These are phyloP conservation scores for Pelargonium australe DNA, from an alignment of 441 rosid genomes.

Conservation along the genomic window DNA sequence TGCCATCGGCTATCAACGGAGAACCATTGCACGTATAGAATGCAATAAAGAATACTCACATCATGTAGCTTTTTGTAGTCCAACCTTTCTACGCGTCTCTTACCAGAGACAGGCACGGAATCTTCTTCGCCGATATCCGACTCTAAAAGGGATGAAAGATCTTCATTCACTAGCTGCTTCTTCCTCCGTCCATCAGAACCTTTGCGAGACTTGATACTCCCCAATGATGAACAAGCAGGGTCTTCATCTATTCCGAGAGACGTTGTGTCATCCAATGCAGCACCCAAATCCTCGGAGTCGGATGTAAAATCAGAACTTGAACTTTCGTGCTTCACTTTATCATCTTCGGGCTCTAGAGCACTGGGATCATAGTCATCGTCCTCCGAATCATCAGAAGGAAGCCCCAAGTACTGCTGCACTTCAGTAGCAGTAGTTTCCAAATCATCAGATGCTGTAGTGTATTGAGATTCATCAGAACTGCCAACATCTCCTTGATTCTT, in stretches of 20 bases:
- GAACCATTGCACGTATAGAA: not conserved
- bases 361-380: constrained; percentile 82
- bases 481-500: constrained; percentile 41
- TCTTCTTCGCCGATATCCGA: constrained; percentile 34
- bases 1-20: not conserved
- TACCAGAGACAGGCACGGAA: constrained; percentile 33
- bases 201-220: constrained; percentile 14
- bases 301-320: constrained; percentile 76
- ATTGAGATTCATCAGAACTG: constrained; percentile 62
- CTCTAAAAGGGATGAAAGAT: constrained; percentile 33
- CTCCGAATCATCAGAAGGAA: constrained; percentile 87
- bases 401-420: constrained; percentile 30
- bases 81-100: constrained; percentile 61
- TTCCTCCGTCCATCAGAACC: constrained; percentile 23
- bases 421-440: constrained; percentile 32
- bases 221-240: constrained; percentile 6
- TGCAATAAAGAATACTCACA: constrained; percentile 45
- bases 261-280: constrained; percentile 26
- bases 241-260: constrained; percentile 33
- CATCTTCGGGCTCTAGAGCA: constrained; percentile 37
- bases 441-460: constrained; percentile 55
- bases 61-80: constrained; percentile 88
- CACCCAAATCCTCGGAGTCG: constrained; percentile 64
- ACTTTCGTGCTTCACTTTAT: constrained; percentile 40
- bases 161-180: constrained; percentile 25